These are phyloP conservation scores for Filobasidium uniguttulatum DNA, from an alignment of 1,284 basidiomycete genomes.

Conservation along the genomic window DNA sequence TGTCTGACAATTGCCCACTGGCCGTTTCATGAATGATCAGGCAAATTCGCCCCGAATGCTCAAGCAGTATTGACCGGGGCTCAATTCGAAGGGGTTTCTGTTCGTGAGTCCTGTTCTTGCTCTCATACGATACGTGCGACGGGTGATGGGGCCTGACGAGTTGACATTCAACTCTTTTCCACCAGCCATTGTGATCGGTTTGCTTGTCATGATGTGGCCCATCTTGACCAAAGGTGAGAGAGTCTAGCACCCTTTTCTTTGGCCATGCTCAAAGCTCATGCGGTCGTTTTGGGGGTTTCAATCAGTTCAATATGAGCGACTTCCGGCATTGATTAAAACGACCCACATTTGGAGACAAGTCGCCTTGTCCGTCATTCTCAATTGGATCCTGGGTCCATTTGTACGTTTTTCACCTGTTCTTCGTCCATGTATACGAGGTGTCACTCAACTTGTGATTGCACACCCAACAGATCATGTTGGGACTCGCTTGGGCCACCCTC, in stretches of 20 bases:
- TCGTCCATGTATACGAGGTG: not conserved
- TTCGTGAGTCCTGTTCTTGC: constrained; percentile 37
- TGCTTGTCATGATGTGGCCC: constrained; percentile 85
- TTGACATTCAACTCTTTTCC: not conserved
- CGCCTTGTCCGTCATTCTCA: constrained; percentile 54
- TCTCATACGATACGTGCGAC: too few relatives aligned
- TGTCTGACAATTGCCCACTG: not conserved
- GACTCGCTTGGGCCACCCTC: constrained; percentile 66
- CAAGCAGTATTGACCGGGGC: constrained; percentile 19
- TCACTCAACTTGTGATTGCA: not conserved
- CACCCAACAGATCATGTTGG: constrained; percentile 52
- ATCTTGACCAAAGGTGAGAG: constrained; percentile 39
- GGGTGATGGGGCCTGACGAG: not conserved
- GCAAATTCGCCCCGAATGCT: constrained; percentile 7
- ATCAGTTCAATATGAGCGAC: constrained; percentile 55
- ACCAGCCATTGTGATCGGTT: constrained; percentile 51
- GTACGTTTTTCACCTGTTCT: constrained; percentile 8
- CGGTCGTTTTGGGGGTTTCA: not conserved
- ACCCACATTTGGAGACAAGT: constrained; percentile 55
- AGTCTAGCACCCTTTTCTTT: not conserved
- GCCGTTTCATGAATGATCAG: too few relatives aligned
- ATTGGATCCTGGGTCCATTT: constrained; percentile 69
- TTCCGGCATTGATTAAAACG: constrained; percentile 48
- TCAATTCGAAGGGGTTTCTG: constrained; percentile 29
- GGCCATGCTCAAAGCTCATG: not conserved